Evolutionary conservation across 805 yeast species (phyloP).

Genomic region (Zygoascus ofunaensis): DNA sequence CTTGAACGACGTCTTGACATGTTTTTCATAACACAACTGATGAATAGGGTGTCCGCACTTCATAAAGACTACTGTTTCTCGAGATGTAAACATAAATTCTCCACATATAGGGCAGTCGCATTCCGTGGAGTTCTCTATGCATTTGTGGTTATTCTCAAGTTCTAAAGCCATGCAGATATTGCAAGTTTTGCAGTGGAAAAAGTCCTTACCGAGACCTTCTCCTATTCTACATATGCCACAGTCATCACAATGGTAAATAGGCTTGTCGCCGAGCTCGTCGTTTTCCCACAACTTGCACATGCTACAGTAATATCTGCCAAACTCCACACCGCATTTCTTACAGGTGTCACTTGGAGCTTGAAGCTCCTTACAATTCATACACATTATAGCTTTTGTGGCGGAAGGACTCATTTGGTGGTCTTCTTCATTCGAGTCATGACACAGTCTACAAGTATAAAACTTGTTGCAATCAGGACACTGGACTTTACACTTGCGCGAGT

Average conservation of each 20-base stretch:
- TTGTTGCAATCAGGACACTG: conserved; percentile 66
- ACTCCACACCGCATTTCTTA: conserved; percentile 50
- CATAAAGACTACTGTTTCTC: conserved; percentile 81
- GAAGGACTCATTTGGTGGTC: conserved; percentile 51
- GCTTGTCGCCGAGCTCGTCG: conserved; percentile 53
- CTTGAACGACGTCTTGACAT: conserved; percentile 73
- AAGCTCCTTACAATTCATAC: conserved; percentile 70
- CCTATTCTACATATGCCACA: conserved; percentile 94
- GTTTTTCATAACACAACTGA: conserved; percentile 71
- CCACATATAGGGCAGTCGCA: conserved; percentile 91
- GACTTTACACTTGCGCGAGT: conserved; percentile 71
- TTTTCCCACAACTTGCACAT: conserved; percentile 80
- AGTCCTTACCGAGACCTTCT: conserved; percentile 77
- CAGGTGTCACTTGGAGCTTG: conserved; percentile 70
- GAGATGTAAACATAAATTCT: conserved; percentile 79
- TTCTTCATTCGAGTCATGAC: conserved; percentile 62
- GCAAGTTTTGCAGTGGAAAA: conserved; percentile 84
- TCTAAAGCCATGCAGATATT: conserved; percentile 81
- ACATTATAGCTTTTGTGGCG: conserved; percentile 58
- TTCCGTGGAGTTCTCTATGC: conserved; percentile 80
- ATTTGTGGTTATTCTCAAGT: conserved; percentile 65
- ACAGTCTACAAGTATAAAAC: conserved; percentile 78
- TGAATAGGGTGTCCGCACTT: conserved; percentile 92
- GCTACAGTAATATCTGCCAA: conserved; percentile 71
- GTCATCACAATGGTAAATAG: conserved; percentile 83